A percentile compares a stretch with the other conserved stretches of the same genome.
These are phyloP conservation scores for Zasmidium cellare DNA, from an alignment of 2,329 filamentous ascomycete species.

Conservation along the genomic window DNA sequence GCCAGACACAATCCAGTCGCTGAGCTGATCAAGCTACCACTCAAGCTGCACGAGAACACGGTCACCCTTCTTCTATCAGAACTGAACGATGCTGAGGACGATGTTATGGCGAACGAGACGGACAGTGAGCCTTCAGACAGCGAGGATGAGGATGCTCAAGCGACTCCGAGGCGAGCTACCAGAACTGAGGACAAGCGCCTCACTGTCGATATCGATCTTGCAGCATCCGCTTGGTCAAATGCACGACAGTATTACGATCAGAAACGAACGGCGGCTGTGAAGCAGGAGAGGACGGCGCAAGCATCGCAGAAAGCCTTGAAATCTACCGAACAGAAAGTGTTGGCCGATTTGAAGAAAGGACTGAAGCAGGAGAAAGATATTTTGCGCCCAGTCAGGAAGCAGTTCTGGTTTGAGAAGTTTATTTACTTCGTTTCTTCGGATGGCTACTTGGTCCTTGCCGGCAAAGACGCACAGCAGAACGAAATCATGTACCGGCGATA, in stretches of 20 bases:
- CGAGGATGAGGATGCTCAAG: conserved; percentile 55
- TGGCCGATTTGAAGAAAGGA: conserved; percentile 79
- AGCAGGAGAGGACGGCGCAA: conserved; percentile 81
- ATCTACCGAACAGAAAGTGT: conserved; percentile 85
- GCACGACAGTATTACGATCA: conserved; percentile 91
- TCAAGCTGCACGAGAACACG: conserved; percentile 87
- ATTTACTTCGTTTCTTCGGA: conserved; percentile 94
- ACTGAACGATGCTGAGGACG: conserved; percentile 63
- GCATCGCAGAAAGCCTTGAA: conserved; percentile 83
- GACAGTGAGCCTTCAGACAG: conserved; percentile 65
- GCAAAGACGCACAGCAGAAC: conserved; percentile 84
- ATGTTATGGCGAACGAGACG: conserved; percentile 60
- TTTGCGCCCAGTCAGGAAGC: conserved; percentile 76
- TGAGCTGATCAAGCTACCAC: conserved; percentile 77
- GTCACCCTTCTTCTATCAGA: conserved; percentile 79
- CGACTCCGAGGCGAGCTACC: conserved; percentile 24
- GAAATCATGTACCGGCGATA: conserved; percentile 89
- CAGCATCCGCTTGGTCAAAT: conserved; percentile 81
- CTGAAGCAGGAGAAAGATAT: conserved; percentile 90
- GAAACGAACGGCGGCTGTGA: conserved; percentile 77
- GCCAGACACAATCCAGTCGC: conserved; percentile 80
- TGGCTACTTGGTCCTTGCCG: conserved; percentile 84
- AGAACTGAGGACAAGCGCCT: conserved; percentile 51
- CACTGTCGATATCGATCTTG: conserved; percentile 80
- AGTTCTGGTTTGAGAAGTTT: conserved; percentile 97